Evolutionary conservation across 768 basidiomycete species (phyloP), one percentile per base, ranked within the genome.

Genomic region (Suillus ampliporus): DNA sequence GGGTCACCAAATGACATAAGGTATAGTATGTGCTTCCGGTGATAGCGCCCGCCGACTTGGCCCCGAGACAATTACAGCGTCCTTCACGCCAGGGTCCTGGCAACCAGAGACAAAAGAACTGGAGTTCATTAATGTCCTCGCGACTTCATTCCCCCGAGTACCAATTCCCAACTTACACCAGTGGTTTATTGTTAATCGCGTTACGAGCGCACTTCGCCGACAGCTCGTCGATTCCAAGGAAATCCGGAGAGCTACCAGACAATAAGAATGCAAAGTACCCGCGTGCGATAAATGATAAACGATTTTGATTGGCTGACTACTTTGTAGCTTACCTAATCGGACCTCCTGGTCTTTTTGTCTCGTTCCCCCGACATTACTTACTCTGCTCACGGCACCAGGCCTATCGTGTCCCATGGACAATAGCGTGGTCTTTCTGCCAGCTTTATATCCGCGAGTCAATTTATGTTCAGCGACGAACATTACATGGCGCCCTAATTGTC

Each of bases 51-150:
- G 10, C 35, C 53, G 9, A 26, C 23, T 40, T 40, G 19, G 17
- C 37, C 26, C 11, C 38, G 23, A 7, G 26, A 56, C 53, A 54
- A 54, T 54, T 38, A 54, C 15, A 23, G 21, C 10, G 15, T 38
- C 9, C 0, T 38, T 37, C 35, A 28, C 17, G 26, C 17, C 11
- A 56, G 23, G 17, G 53, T 56, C 53, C 5, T 26, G 23, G 21
- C 35, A 56, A 56, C 37, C 15, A 37, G 37, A 38, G 38, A 56
- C 54, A 56, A 56, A 56, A 56, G 54, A 56, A 19, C 21, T 5
- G 11, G 23, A 31, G 37, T 40, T 28, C 23, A 40, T 56, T 26
- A 40, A 56, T 54, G 17, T 26, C 53, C 23, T 54, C 14, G 10
- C 31, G 1, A 11, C 34, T 35, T 35, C 35, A 19, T 38, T 38